Base-by-base conservation (phyloP, 1,284 basidiomycete species). In the Porodaedalea pini region DNA sequence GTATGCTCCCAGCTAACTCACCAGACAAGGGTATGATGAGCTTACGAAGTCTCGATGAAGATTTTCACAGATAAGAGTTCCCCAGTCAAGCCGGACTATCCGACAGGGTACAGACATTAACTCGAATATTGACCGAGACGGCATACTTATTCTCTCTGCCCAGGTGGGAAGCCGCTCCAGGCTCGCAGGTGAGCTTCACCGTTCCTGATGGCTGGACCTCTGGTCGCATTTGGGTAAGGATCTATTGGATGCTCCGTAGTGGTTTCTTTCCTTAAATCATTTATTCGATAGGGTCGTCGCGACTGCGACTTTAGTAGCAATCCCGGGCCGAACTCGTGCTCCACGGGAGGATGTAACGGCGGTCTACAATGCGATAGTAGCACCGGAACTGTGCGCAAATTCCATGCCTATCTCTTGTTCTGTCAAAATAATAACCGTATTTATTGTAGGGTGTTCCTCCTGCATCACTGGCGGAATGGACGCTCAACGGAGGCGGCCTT, bases 391-490 rank as follows among this genome's bases (percentile, higher is more conserved):
- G 56, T 53, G 29, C 25, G 57, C 13, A 7, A 1, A 29, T 11
- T 2, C n/a, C n/a, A n/a, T n/a, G n/a, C n/a, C n/a, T n/a, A n/a
- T n/a, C 23, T 43, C 15, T 7, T 17, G 17, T 43, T 43, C 23
- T 5, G 6, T 5, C 23, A 7, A 6, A 17, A 43, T 19, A 8
- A 36, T 36, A 10, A 34, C 31, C 17, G 48, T 32, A 21, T 15
- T 1, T n/a, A 39, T 45, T 3, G 51, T 32, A 71, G 77, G 80
- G 83, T 60, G 78, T 83, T 8, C 81, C 83, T 34, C 83, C 83
- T 54, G 82, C 78, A 3, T 76, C 78, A 10, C 69, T 85, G 23
- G 82, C 81, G 3, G 82, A 85, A 62, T 85, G 75, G 67, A 85
- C 79, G 15, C 69, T 86, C 4, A 57, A 64, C 51, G 73, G 62